A percentile compares a stretch with the other conserved stretches of the same genome.
phyloP scores from a whole-genome alignment of 768 basidiomycete genomes.

The Psilocybe cubensis region DNA sequence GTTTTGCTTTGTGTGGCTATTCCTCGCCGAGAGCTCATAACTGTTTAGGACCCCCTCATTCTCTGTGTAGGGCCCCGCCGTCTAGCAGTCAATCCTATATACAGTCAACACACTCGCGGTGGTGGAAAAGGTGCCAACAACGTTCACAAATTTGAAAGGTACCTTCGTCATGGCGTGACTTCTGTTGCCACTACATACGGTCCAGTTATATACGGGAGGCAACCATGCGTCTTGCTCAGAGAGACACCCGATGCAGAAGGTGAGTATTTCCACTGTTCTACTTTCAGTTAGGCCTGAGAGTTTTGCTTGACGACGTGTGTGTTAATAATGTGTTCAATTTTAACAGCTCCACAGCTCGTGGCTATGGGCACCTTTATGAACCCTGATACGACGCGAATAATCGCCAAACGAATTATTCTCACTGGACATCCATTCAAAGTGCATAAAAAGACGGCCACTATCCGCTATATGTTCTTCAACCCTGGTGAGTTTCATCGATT shows the following conservation, averaged over 20 bases:
- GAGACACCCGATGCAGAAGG: conserved; percentile 73
- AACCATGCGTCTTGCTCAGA: conserved; percentile 76
- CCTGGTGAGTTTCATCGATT: conserved; percentile 48
- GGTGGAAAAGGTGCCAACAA: conserved; percentile 94
- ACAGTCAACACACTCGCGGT: conserved; percentile 89
- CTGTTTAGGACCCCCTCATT: conserved; percentile 77
- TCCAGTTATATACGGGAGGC: conserved; percentile 85
- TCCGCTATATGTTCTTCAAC: conserved; percentile 99
- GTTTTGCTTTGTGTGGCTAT: neutral
- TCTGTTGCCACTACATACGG: conserved; percentile 88
- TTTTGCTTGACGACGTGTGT: neutral
- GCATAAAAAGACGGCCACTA: conserved; percentile 95
- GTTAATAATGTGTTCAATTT: conserved; percentile 5
- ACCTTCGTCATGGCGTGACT: conserved; percentile 79
- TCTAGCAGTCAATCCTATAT: conserved; percentile 83
- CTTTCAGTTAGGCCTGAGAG: neutral
- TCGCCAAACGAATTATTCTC: conserved; percentile 92
- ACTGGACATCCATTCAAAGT: conserved; percentile 97
- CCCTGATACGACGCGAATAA: conserved; percentile 88
- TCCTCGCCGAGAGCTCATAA: neutral
- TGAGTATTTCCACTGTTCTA: conserved; percentile 31
- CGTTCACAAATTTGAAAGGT: conserved; percentile 96
- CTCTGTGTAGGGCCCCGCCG: conserved; percentile 90
- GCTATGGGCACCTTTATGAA: conserved; percentile 88
- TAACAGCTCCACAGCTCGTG: conserved; percentile 77